These are phyloP conservation scores for Komagataea norvegica DNA, from an alignment of 1,139 yeast genomes.

Conservation along the genomic window DNA sequence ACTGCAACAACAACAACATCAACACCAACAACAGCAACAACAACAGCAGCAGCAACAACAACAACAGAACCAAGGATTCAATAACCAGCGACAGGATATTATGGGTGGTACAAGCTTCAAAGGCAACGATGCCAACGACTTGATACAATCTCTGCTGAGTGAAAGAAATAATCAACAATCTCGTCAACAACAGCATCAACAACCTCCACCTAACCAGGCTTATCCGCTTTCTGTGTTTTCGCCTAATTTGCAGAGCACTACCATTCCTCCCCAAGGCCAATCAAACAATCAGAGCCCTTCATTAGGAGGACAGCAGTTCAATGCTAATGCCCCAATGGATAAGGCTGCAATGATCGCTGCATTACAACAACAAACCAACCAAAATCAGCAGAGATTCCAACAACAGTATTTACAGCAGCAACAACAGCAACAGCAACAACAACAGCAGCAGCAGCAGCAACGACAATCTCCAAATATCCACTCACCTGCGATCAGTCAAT, in stretches of 20 bases:
- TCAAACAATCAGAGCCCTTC: slow-evolving; percentile 12
- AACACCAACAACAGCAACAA: slow-evolving; percentile 13
- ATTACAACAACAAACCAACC: slow-evolving; percentile 29
- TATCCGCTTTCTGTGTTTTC: slow-evolving; percentile 26
- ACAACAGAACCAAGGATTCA: slow-evolving; percentile 11
- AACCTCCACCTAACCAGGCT: slow-evolving; percentile 16
- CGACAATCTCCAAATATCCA: slow-evolving; percentile 12
- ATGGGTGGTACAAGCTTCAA: slow-evolving; percentile 2
- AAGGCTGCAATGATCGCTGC: slow-evolving; percentile 35
- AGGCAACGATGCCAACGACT: slow-evolving; percentile 17
- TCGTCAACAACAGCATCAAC: slow-evolving; percentile 12
- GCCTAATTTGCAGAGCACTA: slow-evolving; percentile 17
- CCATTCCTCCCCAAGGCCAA: slow-evolving; percentile 18
- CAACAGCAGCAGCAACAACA: slow-evolving; percentile 15
- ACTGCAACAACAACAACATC: slow-evolving; percentile 17
- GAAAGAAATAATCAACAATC: slow-evolving; percentile 14
- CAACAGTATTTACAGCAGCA: slow-evolving; percentile 20
- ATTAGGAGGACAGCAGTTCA: slow-evolving; percentile 16
- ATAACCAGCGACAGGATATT: slow-evolving; percentile 6
- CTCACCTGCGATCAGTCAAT: slow-evolving; percentile 1
- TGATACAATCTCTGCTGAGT: slow-evolving; percentile 19
- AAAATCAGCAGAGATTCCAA: slow-evolving; percentile 23
- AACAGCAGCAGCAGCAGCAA: slow-evolving; percentile 22
- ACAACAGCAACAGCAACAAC: slow-evolving; percentile 20
- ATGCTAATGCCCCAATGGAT: slow-evolving; percentile 26